Base-by-base conservation (phyloP, 2,329 filamentous ascomycete genomes). In the Penicillium decumbens region DNA sequence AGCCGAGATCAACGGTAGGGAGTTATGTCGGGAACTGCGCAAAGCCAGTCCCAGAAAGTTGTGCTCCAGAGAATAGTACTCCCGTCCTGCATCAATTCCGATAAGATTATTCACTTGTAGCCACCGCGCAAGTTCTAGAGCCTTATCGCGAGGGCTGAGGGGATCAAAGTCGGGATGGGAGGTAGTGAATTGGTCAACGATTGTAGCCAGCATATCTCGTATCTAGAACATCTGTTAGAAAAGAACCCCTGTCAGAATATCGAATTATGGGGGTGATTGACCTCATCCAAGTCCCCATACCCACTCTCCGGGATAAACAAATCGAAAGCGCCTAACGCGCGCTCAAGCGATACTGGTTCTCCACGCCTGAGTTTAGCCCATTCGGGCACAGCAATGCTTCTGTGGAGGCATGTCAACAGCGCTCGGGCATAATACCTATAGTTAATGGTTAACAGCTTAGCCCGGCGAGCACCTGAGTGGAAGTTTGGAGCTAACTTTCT, bases 1-100 rank as follows among this genome's bases (percentile, higher is more conserved):
- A 47, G 86, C 86, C 1, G 89, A 93, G 53, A 96, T 86, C 43
- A 96, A 78, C 1, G 92, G 93, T 7, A 96, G 77, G 1, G 90
- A 92, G 25, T 88, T 84, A 62, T 95, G 89, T 0, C 80, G 78
- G 6, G 80, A 72, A 43, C 87, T 83, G 30, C 82, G 83, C 38
- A 97, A 75, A 3, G 88, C 89, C 53, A 95, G 77, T 8, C 89
- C 89, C 48, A 98, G 83, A 60, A 95, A 88, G 60, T 88, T 95
- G 69, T 97, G 95, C 54, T 88, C 82, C 50, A 97, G 72, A 50
- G 86, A 84, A 59, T 89, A 83, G 65, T 93, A 96, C 47, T 85
- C 81, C 37, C 75, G 66, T 6, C 82, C 80, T n/a, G 82, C 72
- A n/a, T 78, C 76, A 49, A 89, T 79, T 39, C 90, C 90, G 1